phyloP scores from a whole-genome alignment of 108 stramenopile species.

The Cafeteria roenbergensis region DNA sequence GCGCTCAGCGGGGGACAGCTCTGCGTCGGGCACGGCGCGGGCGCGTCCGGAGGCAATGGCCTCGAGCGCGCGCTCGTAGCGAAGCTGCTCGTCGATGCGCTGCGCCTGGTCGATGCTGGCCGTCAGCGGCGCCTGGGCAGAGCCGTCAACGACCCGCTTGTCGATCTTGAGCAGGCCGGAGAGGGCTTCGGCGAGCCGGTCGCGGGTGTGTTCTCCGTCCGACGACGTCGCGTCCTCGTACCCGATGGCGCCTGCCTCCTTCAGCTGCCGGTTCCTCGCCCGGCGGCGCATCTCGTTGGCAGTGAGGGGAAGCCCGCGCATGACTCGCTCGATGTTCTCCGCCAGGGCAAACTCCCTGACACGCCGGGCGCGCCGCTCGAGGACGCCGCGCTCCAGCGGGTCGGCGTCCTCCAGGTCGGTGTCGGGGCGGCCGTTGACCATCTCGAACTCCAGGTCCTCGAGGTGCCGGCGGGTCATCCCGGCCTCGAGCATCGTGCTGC shows the following conservation, averaged over 20 bases:
- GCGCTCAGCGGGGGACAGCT: no score
- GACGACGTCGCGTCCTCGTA: not conserved
- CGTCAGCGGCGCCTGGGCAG: no score
- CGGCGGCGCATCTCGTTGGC: not conserved
- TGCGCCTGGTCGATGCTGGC: no score
- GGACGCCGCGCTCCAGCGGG: not conserved
- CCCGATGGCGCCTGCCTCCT: not conserved
- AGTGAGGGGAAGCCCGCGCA: not conserved
- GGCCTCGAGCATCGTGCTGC: not conserved
- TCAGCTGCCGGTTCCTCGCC: not conserved
- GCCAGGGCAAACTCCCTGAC: not conserved
- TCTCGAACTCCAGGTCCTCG: not conserved
- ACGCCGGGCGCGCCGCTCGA: not conserved
- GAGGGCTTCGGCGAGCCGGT: no score
- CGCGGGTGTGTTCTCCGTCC: no score
- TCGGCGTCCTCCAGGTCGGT: not conserved
- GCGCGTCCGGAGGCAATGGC: no score
- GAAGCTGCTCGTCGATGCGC: no score
- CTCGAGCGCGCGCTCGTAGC: no score
- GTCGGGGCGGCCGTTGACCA: slow-evolving; percentile 2
- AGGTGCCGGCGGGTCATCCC: not conserved
- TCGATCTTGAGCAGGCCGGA: no score
- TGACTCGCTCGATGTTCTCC: not conserved
- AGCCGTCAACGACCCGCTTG: no score
- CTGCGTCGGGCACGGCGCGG: no score